Percentiles rank a stretch among this genome's conserved stretches.
phyloP scores from a whole-genome alignment of 768 basidiomycete species.

The Hemileccinum impolitum region DNA sequence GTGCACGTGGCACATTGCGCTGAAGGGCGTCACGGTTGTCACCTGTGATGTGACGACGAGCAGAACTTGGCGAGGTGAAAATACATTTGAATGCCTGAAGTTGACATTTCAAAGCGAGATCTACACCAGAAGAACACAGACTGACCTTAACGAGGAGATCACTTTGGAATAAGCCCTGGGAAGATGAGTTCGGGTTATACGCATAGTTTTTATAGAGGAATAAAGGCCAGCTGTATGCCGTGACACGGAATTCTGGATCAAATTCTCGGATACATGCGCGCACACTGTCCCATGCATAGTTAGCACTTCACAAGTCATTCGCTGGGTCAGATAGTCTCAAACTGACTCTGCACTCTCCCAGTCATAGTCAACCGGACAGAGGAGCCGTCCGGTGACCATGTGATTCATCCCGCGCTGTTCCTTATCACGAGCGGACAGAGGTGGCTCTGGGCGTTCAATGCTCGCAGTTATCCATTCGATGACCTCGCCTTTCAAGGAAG shows the following conservation, averaged over 20 bases:
- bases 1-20: neutral
- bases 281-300: neutral
- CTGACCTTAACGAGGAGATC: constrained; percentile 14
- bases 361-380: no score
- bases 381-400: no score
- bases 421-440: neutral
- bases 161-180: constrained; percentile 14
- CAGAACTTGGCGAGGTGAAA: constrained; percentile 20
- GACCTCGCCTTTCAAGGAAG: neutral
- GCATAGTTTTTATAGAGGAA: constrained; percentile 14
- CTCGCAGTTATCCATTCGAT: neutral
- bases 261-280: constrained; percentile 5
- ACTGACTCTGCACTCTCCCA: no score
- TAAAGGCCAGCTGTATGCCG: constrained; percentile 13
- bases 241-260: constrained; percentile 11
- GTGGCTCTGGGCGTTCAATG: neutral
- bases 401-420: neutral
- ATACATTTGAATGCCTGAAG: constrained; percentile 20
- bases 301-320: neutral
- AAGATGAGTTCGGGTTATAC: constrained; percentile 3
- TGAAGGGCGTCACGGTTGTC: no score
- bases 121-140: no score
- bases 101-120: no score
- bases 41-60: neutral
- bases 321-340: no score